phyloP scores from a whole-genome alignment of 345 rosid species.

The Cardamine occulta region DNA sequence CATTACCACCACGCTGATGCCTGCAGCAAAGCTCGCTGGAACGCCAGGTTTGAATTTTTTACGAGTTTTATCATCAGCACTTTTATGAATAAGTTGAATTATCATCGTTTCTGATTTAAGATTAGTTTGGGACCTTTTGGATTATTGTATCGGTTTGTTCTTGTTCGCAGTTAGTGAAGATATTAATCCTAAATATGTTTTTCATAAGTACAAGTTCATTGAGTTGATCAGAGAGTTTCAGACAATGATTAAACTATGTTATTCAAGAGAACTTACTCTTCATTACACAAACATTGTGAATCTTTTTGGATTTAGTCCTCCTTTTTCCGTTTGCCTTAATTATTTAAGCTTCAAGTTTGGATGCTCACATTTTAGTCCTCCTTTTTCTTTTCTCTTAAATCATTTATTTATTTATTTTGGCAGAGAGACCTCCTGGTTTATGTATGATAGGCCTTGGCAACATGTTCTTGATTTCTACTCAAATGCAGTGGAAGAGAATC shows the following conservation, averaged over 20 bases:
- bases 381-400: too few relatives aligned
- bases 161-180: not conserved
- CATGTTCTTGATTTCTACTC: constrained; percentile 66
- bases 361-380: not conserved
- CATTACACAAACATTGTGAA: not conserved
- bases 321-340: not conserved
- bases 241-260: not conserved
- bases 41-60: constrained; percentile 54
- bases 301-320: not conserved
- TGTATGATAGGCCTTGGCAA: constrained; percentile 80
- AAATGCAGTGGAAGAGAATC: constrained; percentile 53
- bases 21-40: constrained; percentile 75
- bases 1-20: constrained; percentile 82
- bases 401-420: not conserved
- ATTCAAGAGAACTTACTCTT: not conserved
- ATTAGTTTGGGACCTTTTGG: not conserved
- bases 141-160: not conserved
- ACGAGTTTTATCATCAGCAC: not conserved
- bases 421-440: constrained; percentile 74
- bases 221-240: not conserved
- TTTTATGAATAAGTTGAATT: not conserved
- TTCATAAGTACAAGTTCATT: not conserved
- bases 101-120: not conserved
- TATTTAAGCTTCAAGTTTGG: not conserved
- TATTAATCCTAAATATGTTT: not conserved